Percentiles rank a stretch among this genome's conserved stretches.
These are phyloP conservation scores for Yamadazyma tumulicola DNA, from an alignment of 805 yeast species.

Conservation along the genomic window DNA sequence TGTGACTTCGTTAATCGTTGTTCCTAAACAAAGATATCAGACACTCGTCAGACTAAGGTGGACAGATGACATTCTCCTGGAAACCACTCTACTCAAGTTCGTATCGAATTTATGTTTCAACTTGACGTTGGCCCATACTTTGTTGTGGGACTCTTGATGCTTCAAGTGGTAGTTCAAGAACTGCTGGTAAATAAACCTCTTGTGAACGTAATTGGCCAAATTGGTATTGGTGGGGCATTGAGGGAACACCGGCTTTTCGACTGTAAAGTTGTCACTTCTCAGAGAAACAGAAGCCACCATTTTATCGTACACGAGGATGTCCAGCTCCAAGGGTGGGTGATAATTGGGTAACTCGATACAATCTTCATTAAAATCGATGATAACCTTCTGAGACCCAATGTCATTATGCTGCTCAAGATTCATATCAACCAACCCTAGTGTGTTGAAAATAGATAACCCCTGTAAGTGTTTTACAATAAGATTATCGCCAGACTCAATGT, in stretches of 20 bases:
- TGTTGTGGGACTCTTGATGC: background rate
- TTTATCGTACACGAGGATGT: background rate
- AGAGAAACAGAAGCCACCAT: background rate
- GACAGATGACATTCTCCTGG: constrained; percentile 2
- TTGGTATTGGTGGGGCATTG: constrained; percentile 22
- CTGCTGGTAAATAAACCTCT: constrained; percentile 16
- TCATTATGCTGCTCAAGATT: background rate
- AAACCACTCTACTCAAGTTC: constrained; percentile 4
- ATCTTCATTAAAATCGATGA: background rate
- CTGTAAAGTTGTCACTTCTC: background rate
- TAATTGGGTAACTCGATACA: constrained; percentile 16
- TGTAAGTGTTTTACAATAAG: too few relatives aligned
- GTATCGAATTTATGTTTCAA: constrained; percentile 7
- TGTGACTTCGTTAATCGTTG: too few relatives aligned
- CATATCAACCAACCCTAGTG: background rate
- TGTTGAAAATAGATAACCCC: background rate
- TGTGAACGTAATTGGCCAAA: constrained; percentile 23
- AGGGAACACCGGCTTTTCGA: constrained; percentile 17
- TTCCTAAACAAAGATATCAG: too few relatives aligned
- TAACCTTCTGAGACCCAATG: background rate
- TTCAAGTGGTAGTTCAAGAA: background rate
- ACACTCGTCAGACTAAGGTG: too few relatives aligned
- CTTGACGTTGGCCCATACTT: background rate
- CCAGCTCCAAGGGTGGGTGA: constrained; percentile 12
- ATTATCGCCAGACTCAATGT: background rate